Evolutionary conservation across 805 yeast species (phyloP).

Genomic region (Suhomyces vadensis): DNA sequence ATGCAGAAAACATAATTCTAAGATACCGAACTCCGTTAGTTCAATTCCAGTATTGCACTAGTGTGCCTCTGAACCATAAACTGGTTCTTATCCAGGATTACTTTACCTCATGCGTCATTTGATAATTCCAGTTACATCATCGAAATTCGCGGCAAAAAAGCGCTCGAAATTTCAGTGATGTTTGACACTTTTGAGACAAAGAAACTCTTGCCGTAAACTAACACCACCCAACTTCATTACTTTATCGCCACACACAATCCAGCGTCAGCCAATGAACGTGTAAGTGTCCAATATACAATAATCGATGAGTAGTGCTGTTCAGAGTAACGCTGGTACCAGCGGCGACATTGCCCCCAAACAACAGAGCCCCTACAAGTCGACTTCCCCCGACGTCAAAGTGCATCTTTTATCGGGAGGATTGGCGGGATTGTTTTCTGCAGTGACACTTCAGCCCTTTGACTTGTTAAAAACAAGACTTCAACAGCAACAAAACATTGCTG

Average conservation of each 20-base stretch:
- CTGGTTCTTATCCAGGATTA: too few species aligned
- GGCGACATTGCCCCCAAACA: neutral
- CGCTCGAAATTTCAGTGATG: too few species aligned
- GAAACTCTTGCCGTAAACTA: neutral
- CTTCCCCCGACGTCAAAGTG: constrained; percentile 20
- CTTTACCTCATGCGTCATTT: too few species aligned
- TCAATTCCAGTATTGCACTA: too few species aligned
- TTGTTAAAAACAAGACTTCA: constrained; percentile 85
- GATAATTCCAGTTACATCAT: too few species aligned
- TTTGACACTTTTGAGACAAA: too few species aligned
- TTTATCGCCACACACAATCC: neutral
- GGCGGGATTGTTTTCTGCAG: constrained; percentile 83
- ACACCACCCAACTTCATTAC: neutral
- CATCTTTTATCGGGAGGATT: constrained; percentile 80
- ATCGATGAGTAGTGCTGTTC: neutral
- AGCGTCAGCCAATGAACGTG: constrained; percentile 1
- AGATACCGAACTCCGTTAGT: too few species aligned
- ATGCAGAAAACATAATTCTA: too few species aligned
- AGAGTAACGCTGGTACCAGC: neutral
- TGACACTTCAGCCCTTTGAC: constrained; percentile 85
- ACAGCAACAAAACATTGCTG: constrained; percentile 37
- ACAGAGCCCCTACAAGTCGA: neutral
- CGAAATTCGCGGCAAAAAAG: too few species aligned
- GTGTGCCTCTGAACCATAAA: too few species aligned
- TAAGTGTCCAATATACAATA: neutral